Evolutionary conservation across 805 yeast genomes (phyloP).

Genomic region (Yamadazyma ubonensis): DNA sequence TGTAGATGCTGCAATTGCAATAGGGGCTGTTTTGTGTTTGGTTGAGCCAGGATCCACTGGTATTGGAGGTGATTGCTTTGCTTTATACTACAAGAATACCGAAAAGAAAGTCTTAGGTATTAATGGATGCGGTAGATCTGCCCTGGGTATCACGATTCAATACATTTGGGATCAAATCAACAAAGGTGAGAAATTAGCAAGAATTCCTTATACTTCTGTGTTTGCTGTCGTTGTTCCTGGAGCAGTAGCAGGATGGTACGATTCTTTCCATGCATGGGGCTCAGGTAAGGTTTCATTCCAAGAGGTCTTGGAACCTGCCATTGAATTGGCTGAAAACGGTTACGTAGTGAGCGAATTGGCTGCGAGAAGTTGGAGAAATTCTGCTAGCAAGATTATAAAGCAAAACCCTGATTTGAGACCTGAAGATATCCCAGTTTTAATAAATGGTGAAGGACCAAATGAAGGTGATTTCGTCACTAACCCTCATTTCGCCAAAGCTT

Average conservation of each 20-base stretch:
- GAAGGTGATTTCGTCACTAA: slow-evolving; percentile 60
- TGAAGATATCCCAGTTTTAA: slow-evolving; percentile 32
- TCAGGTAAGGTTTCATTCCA: slow-evolving; percentile 60
- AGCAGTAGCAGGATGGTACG: slow-evolving; percentile 77
- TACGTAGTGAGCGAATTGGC: slow-evolving; percentile 63
- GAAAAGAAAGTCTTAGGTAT: slow-evolving; percentile 58
- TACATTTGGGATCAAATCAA: slow-evolving; percentile 40
- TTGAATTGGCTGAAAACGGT: slow-evolving; percentile 67
- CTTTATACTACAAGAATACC: slow-evolving; percentile 52
- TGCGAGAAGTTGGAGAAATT: slow-evolving; percentile 47
- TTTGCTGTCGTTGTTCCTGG: slow-evolving; percentile 75
- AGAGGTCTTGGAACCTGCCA: slow-evolving; percentile 63
- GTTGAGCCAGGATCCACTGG: slow-evolving; percentile 62
- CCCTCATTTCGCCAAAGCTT: slow-evolving; percentile 50
- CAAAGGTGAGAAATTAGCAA: slow-evolving; percentile 41
- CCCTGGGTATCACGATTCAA: slow-evolving; percentile 49
- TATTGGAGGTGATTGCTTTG: slow-evolving; percentile 69
- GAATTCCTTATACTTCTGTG: slow-evolving; percentile 54
- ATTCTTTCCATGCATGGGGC: slow-evolving; percentile 69
- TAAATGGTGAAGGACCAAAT: slow-evolving; percentile 43
- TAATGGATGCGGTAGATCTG: slow-evolving; percentile 76
- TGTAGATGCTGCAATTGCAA: slow-evolving; percentile 63
- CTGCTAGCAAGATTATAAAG: slow-evolving; percentile 36
- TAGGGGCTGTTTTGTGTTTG: slow-evolving; percentile 54
- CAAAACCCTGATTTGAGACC: slow-evolving; percentile 32